Conservation (phyloP, 1,284 basidiomycete species). For the Apiotrichum siamense region DNA sequence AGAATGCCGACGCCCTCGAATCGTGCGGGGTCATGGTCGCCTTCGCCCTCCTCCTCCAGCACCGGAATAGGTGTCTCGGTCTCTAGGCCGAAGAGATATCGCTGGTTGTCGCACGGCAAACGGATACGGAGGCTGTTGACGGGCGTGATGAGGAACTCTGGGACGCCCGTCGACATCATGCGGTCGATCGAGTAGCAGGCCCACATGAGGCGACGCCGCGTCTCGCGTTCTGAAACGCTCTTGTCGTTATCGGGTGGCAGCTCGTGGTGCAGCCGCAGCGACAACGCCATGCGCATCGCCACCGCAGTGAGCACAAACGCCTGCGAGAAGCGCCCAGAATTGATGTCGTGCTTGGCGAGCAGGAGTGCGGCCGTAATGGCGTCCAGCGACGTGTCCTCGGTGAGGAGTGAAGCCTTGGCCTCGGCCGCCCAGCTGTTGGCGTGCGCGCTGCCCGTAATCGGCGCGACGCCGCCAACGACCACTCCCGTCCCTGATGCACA, state of each 20-base stretch:
- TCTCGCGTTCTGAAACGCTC: conserved; percentile 16
- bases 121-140: conserved; percentile 4
- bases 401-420: conserved; percentile 14
- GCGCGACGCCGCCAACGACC: neutral
- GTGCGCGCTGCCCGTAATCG: neutral
- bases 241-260: conserved; percentile 4
- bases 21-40: neutral
- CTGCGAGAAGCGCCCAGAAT: conserved; percentile 13
- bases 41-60: conserved; percentile 4
- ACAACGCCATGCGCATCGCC: conserved; percentile 16
- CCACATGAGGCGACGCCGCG: conserved; percentile 20
- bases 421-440: conserved; percentile 18
- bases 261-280: conserved; percentile 16
- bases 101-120: conserved; percentile 15
- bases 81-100: conserved; percentile 8
- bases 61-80: conserved; percentile 7
- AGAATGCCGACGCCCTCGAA: conserved; percentile 16
- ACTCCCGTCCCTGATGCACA: too few relatives aligned
- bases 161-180: conserved; percentile 21
- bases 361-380: conserved; percentile 18
- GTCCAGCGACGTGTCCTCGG: conserved; percentile 18
- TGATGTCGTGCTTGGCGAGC: conserved; percentile 22
- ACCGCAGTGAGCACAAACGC: conserved; percentile 15
- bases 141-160: conserved; percentile 11
- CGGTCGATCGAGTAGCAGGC: conserved; percentile 22